These are phyloP conservation scores for Venturia nashicola DNA, from an alignment of 2,329 filamentous ascomycete species.

Conservation along the genomic window DNA sequence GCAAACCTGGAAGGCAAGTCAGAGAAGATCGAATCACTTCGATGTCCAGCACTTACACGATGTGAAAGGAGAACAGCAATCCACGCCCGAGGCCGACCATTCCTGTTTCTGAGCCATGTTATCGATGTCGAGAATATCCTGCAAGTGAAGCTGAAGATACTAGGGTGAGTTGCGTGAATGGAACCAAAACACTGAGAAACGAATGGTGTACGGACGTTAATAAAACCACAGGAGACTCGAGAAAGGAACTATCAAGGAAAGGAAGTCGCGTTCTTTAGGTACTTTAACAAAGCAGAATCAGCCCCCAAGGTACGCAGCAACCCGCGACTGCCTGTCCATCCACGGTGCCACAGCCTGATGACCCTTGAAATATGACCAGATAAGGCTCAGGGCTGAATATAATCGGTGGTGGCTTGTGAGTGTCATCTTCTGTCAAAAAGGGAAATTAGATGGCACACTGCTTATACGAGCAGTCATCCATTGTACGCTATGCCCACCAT, in stretches of 20 bases:
- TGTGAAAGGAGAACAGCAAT: slow-evolving; percentile 20
- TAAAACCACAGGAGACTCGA: not conserved
- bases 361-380: not conserved
- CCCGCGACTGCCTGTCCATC: not conserved
- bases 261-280: not conserved
- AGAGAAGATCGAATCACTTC: not conserved
- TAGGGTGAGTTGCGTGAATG: not conserved
- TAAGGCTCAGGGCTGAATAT: not conserved
- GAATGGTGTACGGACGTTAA: not conserved
- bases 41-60: slow-evolving; percentile 16
- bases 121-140: not conserved
- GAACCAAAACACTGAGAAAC: not conserved
- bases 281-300: not conserved
- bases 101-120: slow-evolving; percentile 6
- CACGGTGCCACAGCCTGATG: not conserved
- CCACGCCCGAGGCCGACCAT: slow-evolving; percentile 12
- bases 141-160: not conserved
- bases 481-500: not conserved
- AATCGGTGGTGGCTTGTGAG: not conserved
- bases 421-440: not conserved
- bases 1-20: slow-evolving; percentile 16
- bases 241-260: not conserved
- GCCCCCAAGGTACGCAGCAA: not conserved
- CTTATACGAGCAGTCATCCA: not conserved
- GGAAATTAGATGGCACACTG: not conserved